phyloP scores from a whole-genome alignment of 495 filamentous ascomycete species.

The Clohesyomyces aquaticus region DNA sequence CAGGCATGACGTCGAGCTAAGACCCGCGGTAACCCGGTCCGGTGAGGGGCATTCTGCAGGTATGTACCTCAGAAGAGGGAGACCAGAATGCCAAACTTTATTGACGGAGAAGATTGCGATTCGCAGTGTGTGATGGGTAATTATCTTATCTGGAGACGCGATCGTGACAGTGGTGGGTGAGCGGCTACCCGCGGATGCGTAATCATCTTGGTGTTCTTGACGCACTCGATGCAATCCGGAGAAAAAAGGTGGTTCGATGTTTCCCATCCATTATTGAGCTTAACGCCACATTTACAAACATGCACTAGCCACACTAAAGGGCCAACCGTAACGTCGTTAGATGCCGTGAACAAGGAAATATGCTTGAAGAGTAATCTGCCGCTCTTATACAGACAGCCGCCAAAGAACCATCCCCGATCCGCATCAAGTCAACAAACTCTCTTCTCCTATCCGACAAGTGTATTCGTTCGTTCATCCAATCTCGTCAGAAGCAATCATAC shows the following conservation, averaged over 20 bases:
- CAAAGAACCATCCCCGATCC: background rate
- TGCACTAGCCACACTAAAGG: background rate
- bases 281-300: conserved; percentile 20
- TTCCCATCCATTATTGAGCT: too few relatives aligned
- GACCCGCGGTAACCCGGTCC: too few relatives aligned
- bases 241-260: background rate
- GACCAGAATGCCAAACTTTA: background rate
- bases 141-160: background rate
- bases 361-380: background rate
- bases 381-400: background rate
- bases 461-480: background rate
- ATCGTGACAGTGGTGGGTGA: background rate
- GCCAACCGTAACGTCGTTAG: conserved; percentile 16
- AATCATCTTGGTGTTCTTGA: background rate
- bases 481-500: too few relatives aligned
- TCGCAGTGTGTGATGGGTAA: background rate
- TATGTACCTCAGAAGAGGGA: too few relatives aligned
- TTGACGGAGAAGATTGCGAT: background rate
- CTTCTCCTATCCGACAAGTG: background rate
- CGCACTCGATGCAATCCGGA: background rate
- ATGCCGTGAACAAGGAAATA: background rate
- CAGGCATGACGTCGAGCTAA: conserved; percentile 21
- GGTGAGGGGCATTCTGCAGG: too few relatives aligned
- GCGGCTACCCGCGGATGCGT: background rate
- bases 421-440: background rate